Evolutionary conservation across 1,139 yeast genomes (phyloP), one percentile per base, ranked within the genome.

Genomic region (Hansenula lynferdii): DNA sequence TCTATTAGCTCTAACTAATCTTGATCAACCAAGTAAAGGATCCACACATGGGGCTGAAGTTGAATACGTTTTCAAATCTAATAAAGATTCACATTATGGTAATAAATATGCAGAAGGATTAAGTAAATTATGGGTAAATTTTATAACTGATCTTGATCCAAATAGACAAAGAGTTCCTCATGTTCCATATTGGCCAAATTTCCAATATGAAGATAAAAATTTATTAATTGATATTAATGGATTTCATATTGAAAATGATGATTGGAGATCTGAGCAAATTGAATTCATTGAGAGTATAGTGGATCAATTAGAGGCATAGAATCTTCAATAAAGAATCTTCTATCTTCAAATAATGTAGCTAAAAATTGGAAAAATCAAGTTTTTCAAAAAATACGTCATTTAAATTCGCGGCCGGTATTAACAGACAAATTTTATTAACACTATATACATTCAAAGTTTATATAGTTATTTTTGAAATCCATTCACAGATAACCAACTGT

Each of bases 401-500:
- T n/a, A n/a, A n/a, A n/a, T n/a, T n/a, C n/a, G n/a, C n/a, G n/a
- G n/a, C n/a, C n/a, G n/a, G n/a, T 21, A 21, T 9, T 8, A 21
- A 8, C 9, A 21, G 22, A 21, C 9, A 8, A 21, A 8, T 21
- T 8, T 21, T 21, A 21, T 21, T 21, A 21, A 21, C 7, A 21
- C 7, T 21, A 21, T 21, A 21, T 21, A 21, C 9, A 8, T 26
- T 29, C 23, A 28, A 4, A 28, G 7, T 6, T 29, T 29, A 19
- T 6, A 15, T 20, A 10, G 18, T 22, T 28, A 25, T 12, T 35
- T 27, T 28, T 41, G 38, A 38, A 51, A 50, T 0, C 50, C 75
- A 44, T 77, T 69, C 8, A 62, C 59, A 35, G 58, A 48, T 52
- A 80, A 69, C 79, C 83, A 86, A 28, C 65, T 57, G 38, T 64